These are phyloP conservation scores for Nephelium lappaceum DNA, from an alignment of 345 rosid species.

Conservation along the genomic window DNA sequence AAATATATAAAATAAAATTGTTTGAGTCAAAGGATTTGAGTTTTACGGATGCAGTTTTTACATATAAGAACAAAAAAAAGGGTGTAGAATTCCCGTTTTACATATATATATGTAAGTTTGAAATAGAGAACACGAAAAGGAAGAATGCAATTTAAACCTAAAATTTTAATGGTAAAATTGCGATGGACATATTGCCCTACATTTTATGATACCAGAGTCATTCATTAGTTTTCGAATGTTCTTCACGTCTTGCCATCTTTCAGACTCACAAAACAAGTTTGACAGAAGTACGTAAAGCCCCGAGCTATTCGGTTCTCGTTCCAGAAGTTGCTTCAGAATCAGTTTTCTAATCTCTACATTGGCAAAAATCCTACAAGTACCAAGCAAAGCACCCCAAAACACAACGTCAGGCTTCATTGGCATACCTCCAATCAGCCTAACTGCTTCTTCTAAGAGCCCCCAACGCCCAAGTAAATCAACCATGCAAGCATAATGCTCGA, in stretches of 20 bases:
- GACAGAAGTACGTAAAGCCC: slow-evolving; percentile 45
- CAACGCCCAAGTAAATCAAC: slow-evolving; percentile 44
- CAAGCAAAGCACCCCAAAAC: slow-evolving; percentile 40
- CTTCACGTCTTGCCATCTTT: slow-evolving; percentile 34
- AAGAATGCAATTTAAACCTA: too few species aligned
- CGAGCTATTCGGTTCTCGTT: slow-evolving; percentile 29
- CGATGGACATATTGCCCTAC: slow-evolving; percentile 16
- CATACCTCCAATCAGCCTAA: slow-evolving; percentile 28
- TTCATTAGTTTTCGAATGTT: slow-evolving; percentile 39
- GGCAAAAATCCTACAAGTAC: slow-evolving; percentile 33
- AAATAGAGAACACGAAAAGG: too few species aligned
- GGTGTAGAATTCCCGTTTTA: too few species aligned
- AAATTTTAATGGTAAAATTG: too few species aligned
- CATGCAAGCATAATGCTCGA: slow-evolving; percentile 45
- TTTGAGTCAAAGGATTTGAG: too few species aligned
- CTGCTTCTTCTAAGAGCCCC: slow-evolving; percentile 38
- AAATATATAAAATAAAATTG: too few species aligned
- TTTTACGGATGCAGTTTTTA: too few species aligned
- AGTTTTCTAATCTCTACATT: slow-evolving; percentile 26
- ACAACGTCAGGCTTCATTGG: slow-evolving; percentile 39
- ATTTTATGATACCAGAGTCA: slow-evolving; percentile 29
- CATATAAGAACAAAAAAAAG: too few species aligned
- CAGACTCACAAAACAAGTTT: slow-evolving; percentile 35
- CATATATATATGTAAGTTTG: too few species aligned
- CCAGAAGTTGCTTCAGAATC: slow-evolving; percentile 24